Conservation (phyloP, 495 filamentous ascomycete species). For the Aspergillus haitiensis region DNA sequence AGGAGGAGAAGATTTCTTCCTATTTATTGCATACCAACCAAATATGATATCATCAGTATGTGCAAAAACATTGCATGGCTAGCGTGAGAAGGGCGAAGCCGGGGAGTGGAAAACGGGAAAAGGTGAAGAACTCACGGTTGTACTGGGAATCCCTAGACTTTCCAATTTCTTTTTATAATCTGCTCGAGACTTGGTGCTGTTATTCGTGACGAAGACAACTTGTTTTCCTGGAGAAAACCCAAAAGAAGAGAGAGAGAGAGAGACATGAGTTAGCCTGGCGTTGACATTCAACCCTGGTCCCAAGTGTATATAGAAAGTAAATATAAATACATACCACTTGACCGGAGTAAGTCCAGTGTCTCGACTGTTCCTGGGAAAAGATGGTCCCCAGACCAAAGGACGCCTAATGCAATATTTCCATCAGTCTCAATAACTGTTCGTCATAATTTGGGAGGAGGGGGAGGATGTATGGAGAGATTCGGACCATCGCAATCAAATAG, state of each 20-base stretch:
- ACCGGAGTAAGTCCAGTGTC: constrained; percentile 76
- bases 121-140: constrained; percentile 44
- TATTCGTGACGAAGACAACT: constrained; percentile 96
- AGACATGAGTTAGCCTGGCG: too few relatives aligned
- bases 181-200: constrained; percentile 91
- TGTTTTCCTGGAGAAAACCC: constrained; percentile 66
- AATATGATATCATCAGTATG: constrained; percentile 1
- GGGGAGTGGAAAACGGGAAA: background rate
- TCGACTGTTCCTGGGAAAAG: constrained; percentile 80
- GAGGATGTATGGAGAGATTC: constrained; percentile 21
- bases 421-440: constrained; percentile 19
- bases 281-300: too few relatives aligned
- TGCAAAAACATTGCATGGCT: too few relatives aligned
- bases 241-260: too few relatives aligned
- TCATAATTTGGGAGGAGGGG: background rate
- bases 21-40: constrained; percentile 32
- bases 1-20: constrained; percentile 95
- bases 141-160: constrained; percentile 74
- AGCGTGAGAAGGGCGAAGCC: too few relatives aligned
- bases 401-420: constrained; percentile 58
- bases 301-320: too few relatives aligned
- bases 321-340: constrained; percentile 57
- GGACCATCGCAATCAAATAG: constrained; percentile 96
- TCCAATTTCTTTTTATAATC: constrained; percentile 92
- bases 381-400: constrained; percentile 93